Base-by-base conservation (phyloP, 495 filamentous ascomycete genomes). In the Lasiosphaeriaceae sp. region DNA sequence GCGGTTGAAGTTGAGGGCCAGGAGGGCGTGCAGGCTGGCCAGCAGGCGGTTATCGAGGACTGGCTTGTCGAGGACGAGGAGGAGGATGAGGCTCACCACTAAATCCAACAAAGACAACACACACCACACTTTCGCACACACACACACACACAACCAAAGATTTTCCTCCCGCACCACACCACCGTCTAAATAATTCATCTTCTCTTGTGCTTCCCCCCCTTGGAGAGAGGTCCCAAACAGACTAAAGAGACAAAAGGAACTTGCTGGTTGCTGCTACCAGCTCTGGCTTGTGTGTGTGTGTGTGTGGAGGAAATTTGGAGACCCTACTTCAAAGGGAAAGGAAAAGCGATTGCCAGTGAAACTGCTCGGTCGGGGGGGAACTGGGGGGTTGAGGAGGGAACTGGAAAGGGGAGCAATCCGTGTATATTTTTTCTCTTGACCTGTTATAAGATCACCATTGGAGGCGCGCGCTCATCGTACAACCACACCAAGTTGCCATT, bases 1-100 rank as follows among this genome's bases (percentile, higher is more conserved):
- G 82, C 86, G 55, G 92, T 97, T 55, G 94, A 99, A 76, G 85
- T 97, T 63, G 94, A 99, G 80, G 93, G 93, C 56, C 86, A 91
- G 76, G 89, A 79, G 58, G 68, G 61, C 26, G 63, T 55, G 46
- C 59, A 66, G 34, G 68, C 69, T 56, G 60, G 56, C 52, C 60
- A 63, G 31, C 57, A 68, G 16, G 66, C 75, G 41, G 74, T 68
- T 51, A 29, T 77, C 57, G 74, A 77, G 67, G 76, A 80, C 67
- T 78, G 75, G 75, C 68, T 78, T 22, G 74, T 76, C 16, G 72
- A 74, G 58, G 71, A 76, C 54, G 77, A 80, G 63, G 76, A 78
- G 39, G 77, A 78, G 24, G 71, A 77, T 60, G 66, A 61, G 51
- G 49, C 51, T 43, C 69, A 66, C 54, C 71, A 77, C 62, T 77